Evolutionary conservation across 1,284 basidiomycete species (phyloP).

Genomic region (Trichosporon asahii): DNA sequence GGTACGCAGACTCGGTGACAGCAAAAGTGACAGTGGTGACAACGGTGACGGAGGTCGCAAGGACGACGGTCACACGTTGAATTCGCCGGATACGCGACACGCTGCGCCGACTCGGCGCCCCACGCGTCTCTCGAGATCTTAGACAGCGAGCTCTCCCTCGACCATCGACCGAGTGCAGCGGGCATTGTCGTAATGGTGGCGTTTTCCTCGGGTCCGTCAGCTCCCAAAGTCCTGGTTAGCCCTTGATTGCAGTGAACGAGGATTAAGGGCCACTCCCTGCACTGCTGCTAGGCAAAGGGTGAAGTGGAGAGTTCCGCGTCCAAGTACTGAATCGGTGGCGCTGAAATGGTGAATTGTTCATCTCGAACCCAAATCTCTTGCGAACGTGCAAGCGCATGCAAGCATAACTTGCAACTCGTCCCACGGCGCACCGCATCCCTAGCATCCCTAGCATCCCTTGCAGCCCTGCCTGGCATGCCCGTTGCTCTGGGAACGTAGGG

Average conservation of each 20-base stretch:
- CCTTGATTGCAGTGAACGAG: background rate
- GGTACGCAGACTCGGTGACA: background rate
- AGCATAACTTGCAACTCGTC: background rate
- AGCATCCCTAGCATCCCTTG: background rate
- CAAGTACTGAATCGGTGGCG: slow-evolving; percentile 2
- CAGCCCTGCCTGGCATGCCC: background rate
- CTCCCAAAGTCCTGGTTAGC: background rate
- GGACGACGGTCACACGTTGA: background rate
- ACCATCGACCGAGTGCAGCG: background rate
- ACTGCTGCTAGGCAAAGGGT: background rate
- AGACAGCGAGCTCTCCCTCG: background rate
- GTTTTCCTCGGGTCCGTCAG: background rate
- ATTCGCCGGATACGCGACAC: background rate
- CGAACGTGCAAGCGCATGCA: background rate
- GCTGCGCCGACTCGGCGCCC: background rate
- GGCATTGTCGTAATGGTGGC: background rate
- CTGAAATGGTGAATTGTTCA: background rate
- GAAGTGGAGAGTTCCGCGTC: slow-evolving; percentile 2
- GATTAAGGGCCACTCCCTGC: too few relatives aligned
- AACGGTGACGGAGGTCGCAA: background rate
- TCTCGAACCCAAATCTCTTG: background rate
- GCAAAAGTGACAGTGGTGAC: background rate
- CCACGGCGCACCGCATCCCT: background rate
- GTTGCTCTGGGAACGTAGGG: background rate
- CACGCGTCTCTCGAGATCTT: background rate